phyloP scores from a whole-genome alignment of 2,329 filamentous ascomycete species.

The Alternaria sp. region DNA sequence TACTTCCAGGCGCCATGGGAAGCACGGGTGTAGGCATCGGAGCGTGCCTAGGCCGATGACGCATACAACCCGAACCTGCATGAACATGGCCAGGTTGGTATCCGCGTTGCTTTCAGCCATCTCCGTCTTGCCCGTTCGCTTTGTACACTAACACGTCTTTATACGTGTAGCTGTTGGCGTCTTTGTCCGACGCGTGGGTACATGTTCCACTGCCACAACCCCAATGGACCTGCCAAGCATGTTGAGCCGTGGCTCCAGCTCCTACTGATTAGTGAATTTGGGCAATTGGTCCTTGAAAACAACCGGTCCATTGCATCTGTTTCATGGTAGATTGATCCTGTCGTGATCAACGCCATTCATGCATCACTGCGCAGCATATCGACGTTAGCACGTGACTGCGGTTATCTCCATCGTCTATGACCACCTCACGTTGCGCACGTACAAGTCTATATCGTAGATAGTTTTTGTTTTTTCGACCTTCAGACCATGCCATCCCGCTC shows the following conservation, averaged over 20 bases:
- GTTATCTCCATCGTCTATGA: too few species aligned
- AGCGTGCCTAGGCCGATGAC: constrained; percentile 9
- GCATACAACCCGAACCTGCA: constrained; percentile 7
- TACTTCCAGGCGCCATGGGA: constrained; percentile 4
- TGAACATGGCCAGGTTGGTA: neutral
- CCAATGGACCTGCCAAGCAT: too few species aligned
- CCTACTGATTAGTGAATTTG: too few species aligned
- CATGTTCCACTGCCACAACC: too few species aligned
- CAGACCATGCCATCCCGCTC: neutral
- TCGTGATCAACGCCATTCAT: neutral
- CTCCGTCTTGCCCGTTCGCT: neutral
- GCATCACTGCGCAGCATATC: neutral
- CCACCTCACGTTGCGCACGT: too few species aligned
- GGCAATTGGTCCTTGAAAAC: neutral
- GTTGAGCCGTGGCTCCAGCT: too few species aligned
- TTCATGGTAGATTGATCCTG: neutral
- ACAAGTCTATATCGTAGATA: too few species aligned
- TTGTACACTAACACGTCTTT: neutral
- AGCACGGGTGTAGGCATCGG: constrained; percentile 8
- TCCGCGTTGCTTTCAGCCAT: neutral
- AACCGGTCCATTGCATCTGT: neutral
- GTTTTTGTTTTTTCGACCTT: neutral
- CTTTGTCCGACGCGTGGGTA: neutral
- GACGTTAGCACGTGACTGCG: neutral
- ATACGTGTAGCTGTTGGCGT: neutral